Evolutionary conservation across 2,329 filamentous ascomycete species (phyloP).

Genomic region (Pseudogymnoascus destructans): DNA sequence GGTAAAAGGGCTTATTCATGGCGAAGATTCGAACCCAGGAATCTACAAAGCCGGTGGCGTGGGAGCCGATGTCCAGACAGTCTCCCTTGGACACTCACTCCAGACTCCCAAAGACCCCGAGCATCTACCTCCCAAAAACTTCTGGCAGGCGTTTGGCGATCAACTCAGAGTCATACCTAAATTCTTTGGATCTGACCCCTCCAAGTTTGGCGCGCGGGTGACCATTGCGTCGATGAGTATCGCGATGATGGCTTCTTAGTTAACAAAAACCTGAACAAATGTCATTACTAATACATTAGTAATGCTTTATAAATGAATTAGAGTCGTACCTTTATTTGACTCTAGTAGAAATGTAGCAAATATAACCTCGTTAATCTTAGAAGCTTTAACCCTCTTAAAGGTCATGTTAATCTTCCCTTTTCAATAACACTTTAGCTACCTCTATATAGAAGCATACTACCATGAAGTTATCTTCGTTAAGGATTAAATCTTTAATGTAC

Average conservation of each 20-base stretch:
- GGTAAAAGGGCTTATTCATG: slow-evolving; percentile 38
- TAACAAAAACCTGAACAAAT: background rate
- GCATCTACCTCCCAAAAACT: slow-evolving; percentile 50
- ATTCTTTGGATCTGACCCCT: slow-evolving; percentile 49
- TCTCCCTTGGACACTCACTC: slow-evolving; percentile 50
- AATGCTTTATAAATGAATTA: background rate
- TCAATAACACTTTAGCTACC: background rate
- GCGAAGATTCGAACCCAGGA: slow-evolving; percentile 35
- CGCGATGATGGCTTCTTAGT: slow-evolving; percentile 49
- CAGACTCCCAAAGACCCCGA: slow-evolving; percentile 49
- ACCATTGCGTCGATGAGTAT: slow-evolving; percentile 60
- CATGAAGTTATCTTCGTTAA: background rate
- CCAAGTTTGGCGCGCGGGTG: slow-evolving; percentile 53
- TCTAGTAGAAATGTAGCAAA: background rate
- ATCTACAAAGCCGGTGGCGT: slow-evolving; percentile 37
- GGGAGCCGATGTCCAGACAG: slow-evolving; percentile 32
- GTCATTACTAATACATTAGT: background rate
- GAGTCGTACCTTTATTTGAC: background rate
- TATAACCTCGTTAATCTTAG: background rate
- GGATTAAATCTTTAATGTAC: background rate
- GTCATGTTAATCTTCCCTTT: background rate
- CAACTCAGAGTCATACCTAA: slow-evolving; percentile 39
- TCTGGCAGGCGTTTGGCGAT: slow-evolving; percentile 47
- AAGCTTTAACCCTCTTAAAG: too few relatives aligned
- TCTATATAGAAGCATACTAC: background rate